Conservation (phyloP, 2,329 filamentous ascomycete species). For the Grosmannia serpens region DNA sequence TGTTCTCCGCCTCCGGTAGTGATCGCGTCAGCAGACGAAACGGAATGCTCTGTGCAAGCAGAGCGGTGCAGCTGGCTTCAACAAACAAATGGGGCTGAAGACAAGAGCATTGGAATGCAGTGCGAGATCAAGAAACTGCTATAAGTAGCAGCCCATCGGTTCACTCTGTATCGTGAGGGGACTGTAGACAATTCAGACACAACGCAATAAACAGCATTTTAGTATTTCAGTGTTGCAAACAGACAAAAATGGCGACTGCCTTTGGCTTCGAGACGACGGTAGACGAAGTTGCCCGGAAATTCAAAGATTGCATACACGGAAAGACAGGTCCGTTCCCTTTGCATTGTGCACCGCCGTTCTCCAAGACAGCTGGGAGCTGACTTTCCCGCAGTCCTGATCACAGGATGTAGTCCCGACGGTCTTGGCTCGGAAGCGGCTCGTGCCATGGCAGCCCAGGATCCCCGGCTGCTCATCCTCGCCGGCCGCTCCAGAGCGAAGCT, state of each 20-base stretch:
- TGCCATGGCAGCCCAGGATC: slow-evolving; percentile 8
- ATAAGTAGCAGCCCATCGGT: neutral
- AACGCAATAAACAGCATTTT: neutral
- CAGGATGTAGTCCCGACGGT: slow-evolving; percentile 10
- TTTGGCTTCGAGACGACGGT: neutral
- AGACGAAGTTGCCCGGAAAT: neutral
- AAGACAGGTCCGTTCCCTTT: neutral
- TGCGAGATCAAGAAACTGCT: neutral
- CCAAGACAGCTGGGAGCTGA: neutral
- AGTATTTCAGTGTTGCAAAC: neutral
- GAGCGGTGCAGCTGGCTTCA: neutral
- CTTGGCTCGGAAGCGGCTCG: slow-evolving; percentile 7
- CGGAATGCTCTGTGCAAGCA: neutral
- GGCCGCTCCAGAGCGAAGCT: slow-evolving; percentile 11
- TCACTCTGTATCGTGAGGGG: too few species aligned
- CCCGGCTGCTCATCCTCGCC: slow-evolving; percentile 12
- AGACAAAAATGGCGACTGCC: neutral
- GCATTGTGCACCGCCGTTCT: neutral
- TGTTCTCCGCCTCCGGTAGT: neutral
- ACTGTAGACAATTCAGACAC: too few species aligned
- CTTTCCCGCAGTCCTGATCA: slow-evolving; percentile 9
- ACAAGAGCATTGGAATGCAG: neutral
- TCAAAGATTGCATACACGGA: neutral
- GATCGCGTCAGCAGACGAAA: neutral
- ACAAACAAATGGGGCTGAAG: neutral